Evolutionary conservation across 164 flowering plant genomes (phyloP).

Genomic region (Vitis rupestris): DNA sequence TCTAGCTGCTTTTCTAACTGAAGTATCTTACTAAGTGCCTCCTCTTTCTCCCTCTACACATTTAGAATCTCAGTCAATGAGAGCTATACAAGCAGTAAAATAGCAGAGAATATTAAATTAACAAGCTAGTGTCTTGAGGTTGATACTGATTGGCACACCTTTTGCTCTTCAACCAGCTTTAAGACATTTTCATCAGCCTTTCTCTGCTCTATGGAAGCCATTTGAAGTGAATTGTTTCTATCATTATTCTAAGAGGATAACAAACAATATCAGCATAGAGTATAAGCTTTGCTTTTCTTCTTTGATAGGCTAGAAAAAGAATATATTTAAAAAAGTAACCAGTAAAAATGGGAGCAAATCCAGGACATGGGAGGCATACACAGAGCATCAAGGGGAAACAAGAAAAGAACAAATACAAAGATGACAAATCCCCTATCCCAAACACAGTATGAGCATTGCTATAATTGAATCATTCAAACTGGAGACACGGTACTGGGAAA

Average conservation of each 20-base stretch:
- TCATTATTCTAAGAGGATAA: constrained; percentile 37
- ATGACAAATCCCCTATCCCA: no score
- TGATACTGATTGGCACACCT: constrained; percentile 30
- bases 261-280: constrained; percentile 7
- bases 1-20: constrained; percentile 50
- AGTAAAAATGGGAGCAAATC: background rate
- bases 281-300: background rate
- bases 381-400: no score
- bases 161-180: constrained; percentile 60
- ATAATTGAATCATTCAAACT: no score
- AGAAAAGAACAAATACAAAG: no score
- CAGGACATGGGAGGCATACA: no score
- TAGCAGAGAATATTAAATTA: background rate
- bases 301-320: background rate
- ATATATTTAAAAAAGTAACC: no score
- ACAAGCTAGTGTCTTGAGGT: background rate
- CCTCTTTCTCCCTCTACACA: constrained; percentile 64
- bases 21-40: constrained; percentile 44
- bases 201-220: constrained; percentile 63
- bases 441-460: no score
- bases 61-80: constrained; percentile 7
- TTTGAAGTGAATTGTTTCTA: constrained; percentile 40
- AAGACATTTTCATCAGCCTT: constrained; percentile 63
- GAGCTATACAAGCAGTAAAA: background rate
- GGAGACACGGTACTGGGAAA: no score